Evolutionary conservation across 2,329 filamentous ascomycete species (phyloP).

Genomic region (Aspergillus carbonarius): DNA sequence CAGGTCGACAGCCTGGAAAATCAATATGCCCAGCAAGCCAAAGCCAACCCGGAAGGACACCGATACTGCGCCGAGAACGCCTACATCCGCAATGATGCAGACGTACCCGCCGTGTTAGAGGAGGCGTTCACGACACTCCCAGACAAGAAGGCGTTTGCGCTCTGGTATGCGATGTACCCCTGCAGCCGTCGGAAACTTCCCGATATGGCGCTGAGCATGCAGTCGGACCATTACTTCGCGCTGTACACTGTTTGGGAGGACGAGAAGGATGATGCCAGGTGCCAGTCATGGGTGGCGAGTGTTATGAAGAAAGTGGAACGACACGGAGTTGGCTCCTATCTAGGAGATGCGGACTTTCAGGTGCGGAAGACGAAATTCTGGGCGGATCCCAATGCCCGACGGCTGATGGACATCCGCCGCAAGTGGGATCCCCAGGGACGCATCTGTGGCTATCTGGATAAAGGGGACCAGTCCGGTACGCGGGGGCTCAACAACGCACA

Average conservation of each 20-base stretch:
- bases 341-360: constrained; percentile 58
- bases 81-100: constrained; percentile 50
- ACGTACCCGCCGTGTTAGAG: constrained; percentile 48
- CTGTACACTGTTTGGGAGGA: constrained; percentile 54
- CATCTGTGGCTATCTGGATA: constrained; percentile 48
- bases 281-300: constrained; percentile 46
- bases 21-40: constrained; percentile 45
- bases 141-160: constrained; percentile 44
- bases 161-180: constrained; percentile 56
- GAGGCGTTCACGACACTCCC: constrained; percentile 51
- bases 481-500: constrained; percentile 46
- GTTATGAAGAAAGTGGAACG: constrained; percentile 43
- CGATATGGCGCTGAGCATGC: constrained; percentile 57
- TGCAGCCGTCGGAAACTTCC: constrained; percentile 42
- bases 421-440: constrained; percentile 27
- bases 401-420: constrained; percentile 42
- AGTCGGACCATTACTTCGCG: constrained; percentile 58
- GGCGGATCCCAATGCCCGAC: constrained; percentile 43
- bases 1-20: constrained; percentile 24
- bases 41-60: constrained; percentile 50
- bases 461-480: constrained; percentile 44
- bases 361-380: constrained; percentile 50
- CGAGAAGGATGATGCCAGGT: constrained; percentile 46
- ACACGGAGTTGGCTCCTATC: constrained; percentile 51
- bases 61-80: constrained; percentile 54